Evolutionary conservation across 1,139 yeast genomes (phyloP).

Genomic region (Saccharomycopsis hybrid): DNA sequence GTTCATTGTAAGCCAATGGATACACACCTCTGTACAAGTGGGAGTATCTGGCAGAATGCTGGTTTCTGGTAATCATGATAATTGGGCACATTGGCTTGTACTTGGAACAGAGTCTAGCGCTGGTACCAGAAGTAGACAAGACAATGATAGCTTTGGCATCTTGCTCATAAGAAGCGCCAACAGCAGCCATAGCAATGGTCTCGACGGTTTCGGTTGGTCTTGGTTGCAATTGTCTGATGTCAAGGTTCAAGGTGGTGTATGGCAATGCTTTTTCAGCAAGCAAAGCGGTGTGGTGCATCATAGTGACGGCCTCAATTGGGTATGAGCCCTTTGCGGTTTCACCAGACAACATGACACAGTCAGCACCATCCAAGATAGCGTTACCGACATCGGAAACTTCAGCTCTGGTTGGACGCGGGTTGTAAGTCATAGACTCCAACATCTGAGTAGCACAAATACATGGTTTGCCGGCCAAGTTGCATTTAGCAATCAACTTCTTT

Average conservation of each 20-base stretch:
- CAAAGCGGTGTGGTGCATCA: constrained; percentile 97
- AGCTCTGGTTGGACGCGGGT: constrained; percentile 99
- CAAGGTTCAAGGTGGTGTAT: constrained; percentile 80
- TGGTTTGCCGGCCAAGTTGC: constrained; percentile 99
- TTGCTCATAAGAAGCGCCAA: constrained; percentile 93
- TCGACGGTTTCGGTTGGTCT: constrained; percentile 93
- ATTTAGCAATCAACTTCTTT: constrained; percentile 97
- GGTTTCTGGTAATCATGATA: constrained; percentile 96
- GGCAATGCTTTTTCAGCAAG: constrained; percentile 97
- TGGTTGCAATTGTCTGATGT: constrained; percentile 76
- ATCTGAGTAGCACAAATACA: constrained; percentile 99
- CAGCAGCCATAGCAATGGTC: constrained; percentile 97
- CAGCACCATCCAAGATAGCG: constrained; percentile 98
- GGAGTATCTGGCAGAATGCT: constrained; percentile 85
- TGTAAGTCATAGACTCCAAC: constrained; percentile 99
- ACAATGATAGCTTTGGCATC: constrained; percentile 95
- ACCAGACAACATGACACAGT: constrained; percentile 99
- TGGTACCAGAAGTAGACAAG: constrained; percentile 87
- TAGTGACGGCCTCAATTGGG: constrained; percentile 93
- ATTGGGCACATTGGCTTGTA: constrained; percentile 97
- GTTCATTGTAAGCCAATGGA: constrained; percentile 79
- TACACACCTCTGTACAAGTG: constrained; percentile 98
- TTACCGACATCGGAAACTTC: constrained; percentile 99
- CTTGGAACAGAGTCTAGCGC: constrained; percentile 94
- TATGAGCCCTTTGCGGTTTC: constrained; percentile 99